A percentile compares a stretch with the other conserved stretches of the same genome.
These are phyloP conservation scores for Rhododendron kiyosumense DNA, from an alignment of 148 eudicot species.

Conservation along the genomic window DNA sequence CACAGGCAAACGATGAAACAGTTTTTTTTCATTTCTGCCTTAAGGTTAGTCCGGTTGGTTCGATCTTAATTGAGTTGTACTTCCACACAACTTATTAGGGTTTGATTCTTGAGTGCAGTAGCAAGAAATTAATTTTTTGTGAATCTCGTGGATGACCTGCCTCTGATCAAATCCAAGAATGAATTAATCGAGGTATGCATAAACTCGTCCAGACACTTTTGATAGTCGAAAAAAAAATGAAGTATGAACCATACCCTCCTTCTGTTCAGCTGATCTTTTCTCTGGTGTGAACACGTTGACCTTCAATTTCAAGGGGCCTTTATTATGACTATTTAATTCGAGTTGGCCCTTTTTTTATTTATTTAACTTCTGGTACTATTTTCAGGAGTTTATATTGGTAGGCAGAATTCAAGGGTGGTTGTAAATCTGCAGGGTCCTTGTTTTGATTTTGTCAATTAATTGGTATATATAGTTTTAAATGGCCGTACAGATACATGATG, in stretches of 20 bases:
- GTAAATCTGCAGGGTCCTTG: background rate
- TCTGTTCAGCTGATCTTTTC: background rate
- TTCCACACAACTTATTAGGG: background rate
- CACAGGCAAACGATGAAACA: background rate
- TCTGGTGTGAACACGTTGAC: background rate
- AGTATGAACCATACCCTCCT: background rate
- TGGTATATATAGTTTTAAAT: background rate
- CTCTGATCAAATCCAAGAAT: accelerated
- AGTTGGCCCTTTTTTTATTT: background rate
- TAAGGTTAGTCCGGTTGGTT: background rate
- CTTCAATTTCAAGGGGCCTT: background rate
- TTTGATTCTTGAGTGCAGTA: background rate
- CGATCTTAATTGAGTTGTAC: background rate
- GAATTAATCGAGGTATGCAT: no score
- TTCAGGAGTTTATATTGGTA: background rate
- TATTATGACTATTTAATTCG: background rate
- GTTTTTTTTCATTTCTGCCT: background rate
- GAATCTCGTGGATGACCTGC: no score
- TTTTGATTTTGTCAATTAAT: background rate
- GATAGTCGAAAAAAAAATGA: no score
- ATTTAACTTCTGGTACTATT: no score
- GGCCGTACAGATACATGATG: background rate
- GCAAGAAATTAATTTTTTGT: background rate
- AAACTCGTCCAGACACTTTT: no score
- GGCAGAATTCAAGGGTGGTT: background rate